These are phyloP conservation scores for Guadua angustifolia DNA, from an alignment of 176 grass and related monocot species.

Conservation along the genomic window DNA sequence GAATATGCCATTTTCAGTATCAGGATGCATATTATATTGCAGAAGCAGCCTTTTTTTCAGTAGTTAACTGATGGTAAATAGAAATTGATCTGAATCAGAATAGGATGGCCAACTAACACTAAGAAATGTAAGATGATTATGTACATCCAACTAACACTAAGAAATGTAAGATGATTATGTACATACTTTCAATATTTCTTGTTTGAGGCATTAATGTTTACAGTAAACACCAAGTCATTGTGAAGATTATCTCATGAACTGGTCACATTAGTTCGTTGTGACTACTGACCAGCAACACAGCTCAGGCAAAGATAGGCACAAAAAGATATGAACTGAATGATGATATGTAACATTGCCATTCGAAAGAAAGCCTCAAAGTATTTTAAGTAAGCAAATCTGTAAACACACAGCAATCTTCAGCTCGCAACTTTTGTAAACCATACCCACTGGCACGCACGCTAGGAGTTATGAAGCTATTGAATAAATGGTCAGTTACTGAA, in stretches of 20 bases:
- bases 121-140: slow-evolving; percentile 21
- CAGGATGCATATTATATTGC: not conserved
- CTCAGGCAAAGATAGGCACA: slow-evolving; percentile 8
- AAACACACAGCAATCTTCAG: not conserved
- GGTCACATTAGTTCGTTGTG: not conserved
- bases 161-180: no score
- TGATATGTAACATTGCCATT: not conserved
- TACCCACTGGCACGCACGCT: not conserved
- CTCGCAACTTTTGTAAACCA: not conserved
- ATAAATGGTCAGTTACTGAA: not conserved
- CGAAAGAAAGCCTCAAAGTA: not conserved
- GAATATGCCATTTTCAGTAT: not conserved
- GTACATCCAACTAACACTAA: not conserved
- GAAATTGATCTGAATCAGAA: not conserved
- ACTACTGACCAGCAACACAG: not conserved
- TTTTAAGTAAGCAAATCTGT: not conserved
- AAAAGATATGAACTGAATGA: not conserved
- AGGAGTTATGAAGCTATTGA: not conserved
- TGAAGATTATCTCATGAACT: not conserved
- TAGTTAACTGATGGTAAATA: not conserved
- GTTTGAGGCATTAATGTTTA: not conserved
- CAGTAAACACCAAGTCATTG: not conserved
- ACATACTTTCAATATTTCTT: not conserved
- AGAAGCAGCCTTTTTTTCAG: not conserved
- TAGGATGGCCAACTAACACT: not conserved